phyloP scores from a whole-genome alignment of 768 basidiomycete genomes.

The Dendrothele bispora region DNA sequence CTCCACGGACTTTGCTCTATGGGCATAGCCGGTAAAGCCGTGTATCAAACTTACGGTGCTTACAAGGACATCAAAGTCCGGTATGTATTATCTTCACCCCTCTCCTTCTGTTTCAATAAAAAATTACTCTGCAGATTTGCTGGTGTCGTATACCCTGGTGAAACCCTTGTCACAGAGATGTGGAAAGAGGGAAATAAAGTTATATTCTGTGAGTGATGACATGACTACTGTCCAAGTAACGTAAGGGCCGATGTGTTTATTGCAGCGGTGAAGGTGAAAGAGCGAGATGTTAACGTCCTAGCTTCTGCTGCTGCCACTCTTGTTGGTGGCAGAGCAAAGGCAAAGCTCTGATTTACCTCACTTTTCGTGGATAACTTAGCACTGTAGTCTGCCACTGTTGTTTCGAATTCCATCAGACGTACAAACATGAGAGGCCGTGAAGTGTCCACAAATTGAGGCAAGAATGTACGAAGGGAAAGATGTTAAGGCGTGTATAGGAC shows the following conservation, averaged over 20 bases:
- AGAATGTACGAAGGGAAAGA: too few relatives aligned
- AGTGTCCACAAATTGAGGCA: too few relatives aligned
- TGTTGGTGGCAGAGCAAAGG: slow-evolving; percentile 45
- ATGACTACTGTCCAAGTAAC: background rate
- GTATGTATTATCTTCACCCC: slow-evolving; percentile 36
- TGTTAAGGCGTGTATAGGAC: too few relatives aligned
- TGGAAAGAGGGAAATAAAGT: slow-evolving; percentile 95
- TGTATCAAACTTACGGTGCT: slow-evolving; percentile 81
- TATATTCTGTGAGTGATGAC: slow-evolving; percentile 75
- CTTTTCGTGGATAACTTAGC: too few relatives aligned
- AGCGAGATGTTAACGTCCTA: slow-evolving; percentile 70
- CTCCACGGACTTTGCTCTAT: slow-evolving; percentile 88
- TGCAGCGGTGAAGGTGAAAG: slow-evolving; percentile 86
- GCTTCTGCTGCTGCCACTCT: slow-evolving; percentile 84
- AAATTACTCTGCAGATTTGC: slow-evolving; percentile 56
- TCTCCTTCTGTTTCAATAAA: background rate
- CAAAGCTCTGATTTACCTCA: slow-evolving; percentile 65
- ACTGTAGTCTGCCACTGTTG: too few relatives aligned
- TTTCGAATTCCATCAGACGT: too few relatives aligned
- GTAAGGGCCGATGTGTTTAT: background rate
- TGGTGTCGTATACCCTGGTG: slow-evolving; percentile 91
- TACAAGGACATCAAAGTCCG: slow-evolving; percentile 96
- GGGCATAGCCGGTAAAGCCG: slow-evolving; percentile 92
- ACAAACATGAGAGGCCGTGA: too few relatives aligned
- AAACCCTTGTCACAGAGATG: slow-evolving; percentile 95